Base-by-base conservation (phyloP, 179 eudicot species). In the Drosera spatulata region DNA sequence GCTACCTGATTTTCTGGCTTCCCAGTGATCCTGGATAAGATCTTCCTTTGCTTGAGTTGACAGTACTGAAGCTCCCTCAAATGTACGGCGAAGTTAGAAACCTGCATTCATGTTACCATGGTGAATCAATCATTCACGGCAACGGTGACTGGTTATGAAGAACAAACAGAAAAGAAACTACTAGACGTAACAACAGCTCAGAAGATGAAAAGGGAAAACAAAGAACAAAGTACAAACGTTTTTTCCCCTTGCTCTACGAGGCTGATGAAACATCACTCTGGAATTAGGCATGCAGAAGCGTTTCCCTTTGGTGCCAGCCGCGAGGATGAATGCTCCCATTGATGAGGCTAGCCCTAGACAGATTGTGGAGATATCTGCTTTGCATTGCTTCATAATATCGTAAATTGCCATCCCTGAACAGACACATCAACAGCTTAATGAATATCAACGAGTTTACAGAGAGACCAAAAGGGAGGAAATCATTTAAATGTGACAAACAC, bases 361-460 rank as follows among this genome's bases (percentile, higher is more conserved):
- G 63, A 81, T 77, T 44, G 99, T 93, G 46, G 99, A 93, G 65
- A 93, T 81, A 79, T 93, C 99, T 44, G 97, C 97, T 77, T 81
- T 81, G 79, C 97, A 89, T 64, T 80, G 66, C 78, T 89, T 93
- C 99, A 93, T 93, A 40, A 93, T 90, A 80, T 93, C 99, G 66
- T 93, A 93, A 41, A 93, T 93, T 68, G 90, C 99, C 99, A 93
- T 84, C 54, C 97, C 96, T 89, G n/a, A n/a, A n/a, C n/a, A n/a
- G n/a, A n/a, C n/a, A n/a, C n/a, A n/a, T n/a, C n/a, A n/a, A n/a
- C n/a, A n/a, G n/a, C n/a, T n/a, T n/a, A n/a, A n/a, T n/a, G n/a
- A n/a, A n/a, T n/a, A n/a, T n/a, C n/a, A n/a, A n/a, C n/a, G n/a
- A n/a, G n/a, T n/a, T n/a, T n/a, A n/a, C n/a, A n/a, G n/a, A n/a